A percentile compares a stretch with the other conserved stretches of the same genome.
These are phyloP conservation scores for Leucogyrophana mollusca DNA, from an alignment of 768 basidiomycete genomes.

Conservation along the genomic window DNA sequence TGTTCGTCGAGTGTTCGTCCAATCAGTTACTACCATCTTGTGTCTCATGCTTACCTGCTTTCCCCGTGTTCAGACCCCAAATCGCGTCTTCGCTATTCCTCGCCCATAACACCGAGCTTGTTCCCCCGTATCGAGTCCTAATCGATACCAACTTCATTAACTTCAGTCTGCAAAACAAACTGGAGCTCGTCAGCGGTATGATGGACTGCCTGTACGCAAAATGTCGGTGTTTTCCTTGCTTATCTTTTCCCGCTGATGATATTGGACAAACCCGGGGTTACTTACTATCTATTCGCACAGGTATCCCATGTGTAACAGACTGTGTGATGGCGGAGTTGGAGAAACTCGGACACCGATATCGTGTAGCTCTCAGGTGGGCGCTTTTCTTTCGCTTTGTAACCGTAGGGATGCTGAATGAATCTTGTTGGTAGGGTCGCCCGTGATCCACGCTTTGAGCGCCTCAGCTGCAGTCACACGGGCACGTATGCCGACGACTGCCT, in stretches of 20 bases:
- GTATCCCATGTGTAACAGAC: conserved; percentile 98
- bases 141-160: conserved; percentile 99
- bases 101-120: conserved; percentile 92
- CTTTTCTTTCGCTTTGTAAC: neutral
- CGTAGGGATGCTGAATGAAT: neutral
- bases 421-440: conserved; percentile 79
- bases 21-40: neutral
- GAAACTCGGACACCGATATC: conserved; percentile 94
- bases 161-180: conserved; percentile 95
- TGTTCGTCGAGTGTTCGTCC: conserved; percentile 73
- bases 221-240: conserved; percentile 54
- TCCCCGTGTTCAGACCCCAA: conserved; percentile 56
- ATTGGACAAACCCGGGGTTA: no score
- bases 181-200: conserved; percentile 96
- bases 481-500: conserved; percentile 99
- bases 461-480: conserved; percentile 88
- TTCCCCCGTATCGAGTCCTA: conserved; percentile 94
- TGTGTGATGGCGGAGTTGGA: conserved; percentile 99
- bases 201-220: conserved; percentile 99
- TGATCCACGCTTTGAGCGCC: conserved; percentile 94
- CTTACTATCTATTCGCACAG: conserved; percentile 38
- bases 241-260: neutral
- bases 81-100: conserved; percentile 92
- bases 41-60: neutral
- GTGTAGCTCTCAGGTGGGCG: conserved; percentile 86